Conservation (phyloP, 1,284 basidiomycete genomes). For the Chiua sp. region DNA sequence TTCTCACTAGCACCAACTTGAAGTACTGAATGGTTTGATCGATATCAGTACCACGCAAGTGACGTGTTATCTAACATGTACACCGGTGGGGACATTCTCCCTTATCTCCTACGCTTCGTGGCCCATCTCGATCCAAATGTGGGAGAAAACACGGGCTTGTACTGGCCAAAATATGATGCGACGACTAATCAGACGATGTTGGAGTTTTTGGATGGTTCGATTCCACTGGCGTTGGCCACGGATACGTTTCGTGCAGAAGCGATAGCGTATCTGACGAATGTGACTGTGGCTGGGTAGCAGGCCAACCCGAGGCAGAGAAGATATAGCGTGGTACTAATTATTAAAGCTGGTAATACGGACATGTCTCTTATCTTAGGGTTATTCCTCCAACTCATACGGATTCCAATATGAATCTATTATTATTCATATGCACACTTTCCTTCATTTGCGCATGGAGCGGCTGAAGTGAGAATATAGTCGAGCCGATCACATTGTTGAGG, state of each 20-base stretch:
- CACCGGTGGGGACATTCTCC: slow-evolving; percentile 42
- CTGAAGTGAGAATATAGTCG: too few relatives aligned
- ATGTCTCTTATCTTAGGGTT: too few relatives aligned
- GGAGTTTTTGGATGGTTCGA: slow-evolving; percentile 49
- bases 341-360: too few relatives aligned
- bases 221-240: slow-evolving; percentile 39
- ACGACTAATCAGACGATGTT: slow-evolving; percentile 42
- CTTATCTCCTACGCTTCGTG: slow-evolving; percentile 45
- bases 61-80: slow-evolving; percentile 49
- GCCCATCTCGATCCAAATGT: background rate
- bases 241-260: slow-evolving; percentile 50
- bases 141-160: background rate
- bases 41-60: slow-evolving; percentile 34
- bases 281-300: too few relatives aligned
- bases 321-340: too few relatives aligned
- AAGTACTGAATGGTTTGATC: slow-evolving; percentile 13
- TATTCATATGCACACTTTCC: too few relatives aligned
- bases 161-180: slow-evolving; percentile 6
- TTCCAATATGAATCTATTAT: too few relatives aligned
- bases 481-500: too few relatives aligned
- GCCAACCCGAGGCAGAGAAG: too few relatives aligned
- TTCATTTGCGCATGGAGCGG: too few relatives aligned
- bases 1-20: too few relatives aligned
- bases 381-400: background rate
- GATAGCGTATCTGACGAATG: slow-evolving; percentile 48